These are phyloP conservation scores for Artemisia argyi DNA, from an alignment of 129 eudicot species.

Conservation along the genomic window DNA sequence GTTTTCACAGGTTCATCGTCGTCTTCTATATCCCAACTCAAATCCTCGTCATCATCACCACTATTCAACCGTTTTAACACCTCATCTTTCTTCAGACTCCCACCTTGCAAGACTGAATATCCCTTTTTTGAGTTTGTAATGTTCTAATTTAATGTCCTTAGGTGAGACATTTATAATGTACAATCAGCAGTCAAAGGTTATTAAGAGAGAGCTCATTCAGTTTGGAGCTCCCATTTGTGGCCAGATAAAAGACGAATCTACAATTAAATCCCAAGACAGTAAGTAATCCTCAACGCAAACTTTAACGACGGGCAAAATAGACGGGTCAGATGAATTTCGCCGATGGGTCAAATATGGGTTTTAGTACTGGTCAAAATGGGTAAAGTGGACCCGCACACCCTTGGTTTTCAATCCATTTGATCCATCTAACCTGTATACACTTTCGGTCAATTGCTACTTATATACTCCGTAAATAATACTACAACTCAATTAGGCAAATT, in stretches of 20 bases:
- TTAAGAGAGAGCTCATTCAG: slow-evolving; percentile 85
- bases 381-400: too few species aligned
- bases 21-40: slow-evolving; percentile 91
- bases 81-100: slow-evolving; percentile 42
- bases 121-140: background rate
- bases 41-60: slow-evolving; percentile 71
- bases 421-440: background rate
- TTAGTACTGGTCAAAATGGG: too few species aligned
- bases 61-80: slow-evolving; percentile 49
- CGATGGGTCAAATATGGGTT: background rate
- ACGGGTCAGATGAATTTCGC: background rate
- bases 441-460: too few species aligned
- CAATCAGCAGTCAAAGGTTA: slow-evolving; percentile 76
- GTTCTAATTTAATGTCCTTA: slow-evolving; percentile 31
- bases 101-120: slow-evolving; percentile 16
- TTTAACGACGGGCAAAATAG: background rate
- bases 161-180: slow-evolving; percentile 87
- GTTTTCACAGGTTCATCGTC: slow-evolving; percentile 62
- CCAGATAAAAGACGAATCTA: slow-evolving; percentile 61
- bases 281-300: slow-evolving; percentile 18
- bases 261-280: slow-evolving; percentile 51
- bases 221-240: slow-evolving; percentile 91
- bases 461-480: background rate
- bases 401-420: too few species aligned
- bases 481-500: too few species aligned